Evolutionary conservation across 2,329 filamentous ascomycete species (phyloP).

Genomic region (Diaporthe capsici): DNA sequence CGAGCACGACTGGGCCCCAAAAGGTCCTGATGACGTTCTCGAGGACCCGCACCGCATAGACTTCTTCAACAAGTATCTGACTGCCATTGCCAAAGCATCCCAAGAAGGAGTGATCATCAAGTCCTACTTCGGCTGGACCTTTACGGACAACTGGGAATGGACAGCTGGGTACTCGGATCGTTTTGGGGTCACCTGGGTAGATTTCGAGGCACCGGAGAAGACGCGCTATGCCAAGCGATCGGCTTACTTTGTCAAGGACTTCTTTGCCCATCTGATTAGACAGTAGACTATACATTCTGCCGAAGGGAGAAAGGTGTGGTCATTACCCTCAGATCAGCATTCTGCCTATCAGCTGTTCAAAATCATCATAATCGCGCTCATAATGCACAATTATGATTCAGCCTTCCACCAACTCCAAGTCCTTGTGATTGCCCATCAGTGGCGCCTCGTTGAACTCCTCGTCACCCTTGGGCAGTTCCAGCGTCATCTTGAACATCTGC

Average conservation of each 20-base stretch:
- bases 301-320: not conserved
- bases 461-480: conserved; percentile 51
- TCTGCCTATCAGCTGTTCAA: not conserved
- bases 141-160: conserved; percentile 61
- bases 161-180: conserved; percentile 56
- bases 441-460: conserved; percentile 50
- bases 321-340: too few relatives aligned
- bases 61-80: conserved; percentile 56
- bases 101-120: conserved; percentile 55
- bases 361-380: not conserved
- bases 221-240: conserved; percentile 54
- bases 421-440: conserved; percentile 47
- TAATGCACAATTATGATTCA: conserved; percentile 29
- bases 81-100: conserved; percentile 54
- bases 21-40: conserved; percentile 50
- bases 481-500: conserved; percentile 47
- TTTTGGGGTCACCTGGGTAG: conserved; percentile 58
- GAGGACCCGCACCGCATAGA: conserved; percentile 56
- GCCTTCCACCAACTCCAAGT: conserved; percentile 50
- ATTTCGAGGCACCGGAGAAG: conserved; percentile 54
- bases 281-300: conserved; percentile 4
- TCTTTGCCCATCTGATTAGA: conserved; percentile 49
- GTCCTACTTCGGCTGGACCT: conserved; percentile 59
- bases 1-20: conserved; percentile 52
- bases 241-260: conserved; percentile 49